Conservation (phyloP, 768 basidiomycete species). For the Cyathus striatus region DNA sequence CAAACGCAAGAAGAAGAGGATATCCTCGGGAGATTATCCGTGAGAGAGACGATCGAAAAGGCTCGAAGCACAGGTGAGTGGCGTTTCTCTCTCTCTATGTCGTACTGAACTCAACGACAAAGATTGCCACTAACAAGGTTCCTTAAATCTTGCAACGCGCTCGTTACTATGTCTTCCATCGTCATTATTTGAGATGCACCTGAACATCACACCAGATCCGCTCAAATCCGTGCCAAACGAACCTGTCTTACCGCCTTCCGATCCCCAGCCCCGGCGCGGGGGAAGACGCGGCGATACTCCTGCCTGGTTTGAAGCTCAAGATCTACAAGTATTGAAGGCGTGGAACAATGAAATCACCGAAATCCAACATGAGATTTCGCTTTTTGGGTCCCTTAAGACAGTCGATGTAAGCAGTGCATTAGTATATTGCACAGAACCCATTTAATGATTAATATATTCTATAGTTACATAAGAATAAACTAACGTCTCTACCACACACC, state of each 20-base stretch:
- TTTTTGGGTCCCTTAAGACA: constrained; percentile 79
- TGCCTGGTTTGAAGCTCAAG: constrained; percentile 80
- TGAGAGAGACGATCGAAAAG: constrained; percentile 73
- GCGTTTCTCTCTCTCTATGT: constrained; percentile 15
- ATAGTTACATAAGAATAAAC: constrained; percentile 73
- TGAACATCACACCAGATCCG: constrained; percentile 68
- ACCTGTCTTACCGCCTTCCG: constrained; percentile 39
- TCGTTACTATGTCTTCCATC: constrained; percentile 70
- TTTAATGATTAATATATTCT: not conserved
- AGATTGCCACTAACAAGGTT: constrained; percentile 46
- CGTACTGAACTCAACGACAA: constrained; percentile 41
- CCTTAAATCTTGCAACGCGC: constrained; percentile 72
- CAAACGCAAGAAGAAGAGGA: constrained; percentile 39
- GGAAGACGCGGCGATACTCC: constrained; percentile 41
- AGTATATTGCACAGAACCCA: not conserved
- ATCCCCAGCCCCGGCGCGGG: constrained; percentile 24
- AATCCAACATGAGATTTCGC: constrained; percentile 76
- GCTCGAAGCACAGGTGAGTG: constrained; percentile 71
- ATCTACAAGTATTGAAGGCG: constrained; percentile 69
- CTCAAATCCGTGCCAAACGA: constrained; percentile 62
- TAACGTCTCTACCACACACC: constrained; percentile 54
- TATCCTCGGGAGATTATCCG: constrained; percentile 58
- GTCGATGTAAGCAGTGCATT: constrained; percentile 56
- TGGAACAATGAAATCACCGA: constrained; percentile 79
- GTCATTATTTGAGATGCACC: constrained; percentile 74